Evolutionary conservation across 2,329 filamentous ascomycete species (phyloP).

Genomic region (Aspergillus chevalieri): DNA sequence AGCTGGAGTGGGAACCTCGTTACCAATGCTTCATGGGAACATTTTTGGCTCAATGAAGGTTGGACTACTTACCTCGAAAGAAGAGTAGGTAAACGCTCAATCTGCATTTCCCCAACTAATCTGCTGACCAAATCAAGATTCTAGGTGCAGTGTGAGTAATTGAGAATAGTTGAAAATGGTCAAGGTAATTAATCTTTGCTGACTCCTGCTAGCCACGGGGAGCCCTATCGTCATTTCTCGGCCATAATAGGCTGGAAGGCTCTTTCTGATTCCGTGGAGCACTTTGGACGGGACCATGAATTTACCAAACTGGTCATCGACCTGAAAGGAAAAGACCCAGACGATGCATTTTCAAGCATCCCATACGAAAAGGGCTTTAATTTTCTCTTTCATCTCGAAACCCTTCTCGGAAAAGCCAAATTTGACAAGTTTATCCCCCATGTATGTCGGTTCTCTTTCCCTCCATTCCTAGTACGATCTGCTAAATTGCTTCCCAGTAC

Average conservation of each 20-base stretch:
- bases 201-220: conserved; percentile 58
- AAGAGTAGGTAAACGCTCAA: conserved; percentile 39
- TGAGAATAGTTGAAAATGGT: not conserved
- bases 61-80: conserved; percentile 96
- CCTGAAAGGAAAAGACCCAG: conserved; percentile 84
- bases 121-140: conserved; percentile 26
- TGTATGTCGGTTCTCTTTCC: conserved; percentile 23
- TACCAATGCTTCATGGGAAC: conserved; percentile 48
- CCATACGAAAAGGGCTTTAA: conserved; percentile 97
- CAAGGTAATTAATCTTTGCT: not conserved
- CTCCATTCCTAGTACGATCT: not conserved
- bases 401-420: conserved; percentile 72
- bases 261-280: conserved; percentile 70
- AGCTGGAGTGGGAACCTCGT: conserved; percentile 81
- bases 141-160: conserved; percentile 33
- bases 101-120: not conserved
- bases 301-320: conserved; percentile 88
- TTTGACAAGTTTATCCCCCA: conserved; percentile 95
- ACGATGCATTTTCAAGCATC: conserved; percentile 87
- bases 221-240: conserved; percentile 83
- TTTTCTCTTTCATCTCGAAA: conserved; percentile 86
- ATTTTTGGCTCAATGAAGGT: conserved; percentile 62
- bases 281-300: conserved; percentile 76
- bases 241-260: conserved; percentile 95
- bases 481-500: conserved; percentile 48